A percentile compares a stretch with the other conserved stretches of the same genome.
Conservation (phyloP, 257 asterid genomes). For the Primulina tabacum region DNA sequence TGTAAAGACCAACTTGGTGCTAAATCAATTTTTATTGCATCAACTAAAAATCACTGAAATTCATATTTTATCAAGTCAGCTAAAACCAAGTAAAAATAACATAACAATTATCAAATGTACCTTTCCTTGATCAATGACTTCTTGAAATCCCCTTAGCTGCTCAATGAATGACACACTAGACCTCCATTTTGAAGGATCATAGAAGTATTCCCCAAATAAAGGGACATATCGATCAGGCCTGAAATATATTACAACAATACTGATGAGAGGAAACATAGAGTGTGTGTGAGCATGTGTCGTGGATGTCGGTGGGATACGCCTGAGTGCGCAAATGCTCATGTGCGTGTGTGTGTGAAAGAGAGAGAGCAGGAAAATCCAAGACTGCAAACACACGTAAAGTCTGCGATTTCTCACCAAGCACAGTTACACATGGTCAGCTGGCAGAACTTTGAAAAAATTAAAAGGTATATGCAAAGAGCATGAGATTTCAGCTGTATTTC, state of each 20-base stretch:
- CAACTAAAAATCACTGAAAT: not conserved
- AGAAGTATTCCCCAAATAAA: slow-evolving; percentile 66
- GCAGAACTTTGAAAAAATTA: too few species aligned
- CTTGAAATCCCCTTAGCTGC: slow-evolving; percentile 81
- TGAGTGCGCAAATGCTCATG: not conserved
- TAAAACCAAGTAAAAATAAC: slow-evolving; percentile 22
- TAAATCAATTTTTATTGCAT: not conserved
- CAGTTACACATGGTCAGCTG: too few species aligned
- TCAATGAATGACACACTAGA: slow-evolving; percentile 65
- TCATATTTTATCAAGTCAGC: not conserved
- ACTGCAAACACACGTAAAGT: too few species aligned
- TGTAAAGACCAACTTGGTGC: slow-evolving; percentile 1
- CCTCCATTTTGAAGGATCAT: slow-evolving; percentile 84
- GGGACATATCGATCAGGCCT: slow-evolving; percentile 96
- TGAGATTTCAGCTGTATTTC: too few species aligned
- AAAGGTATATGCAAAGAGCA: too few species aligned
- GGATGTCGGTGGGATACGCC: too few species aligned
- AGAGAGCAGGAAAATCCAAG: not conserved
- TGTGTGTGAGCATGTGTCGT: not conserved
- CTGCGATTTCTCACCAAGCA: too few species aligned
- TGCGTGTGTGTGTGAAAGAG: not conserved
- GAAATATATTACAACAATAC: slow-evolving; percentile 26
- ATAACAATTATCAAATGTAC: slow-evolving; percentile 32
- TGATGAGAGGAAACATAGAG: slow-evolving; percentile 7
- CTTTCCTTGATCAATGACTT: slow-evolving; percentile 86